Evolutionary conservation across 208 protist genomes (phyloP).

Genomic region (Herpetomonas samuelpessoai): DNA sequence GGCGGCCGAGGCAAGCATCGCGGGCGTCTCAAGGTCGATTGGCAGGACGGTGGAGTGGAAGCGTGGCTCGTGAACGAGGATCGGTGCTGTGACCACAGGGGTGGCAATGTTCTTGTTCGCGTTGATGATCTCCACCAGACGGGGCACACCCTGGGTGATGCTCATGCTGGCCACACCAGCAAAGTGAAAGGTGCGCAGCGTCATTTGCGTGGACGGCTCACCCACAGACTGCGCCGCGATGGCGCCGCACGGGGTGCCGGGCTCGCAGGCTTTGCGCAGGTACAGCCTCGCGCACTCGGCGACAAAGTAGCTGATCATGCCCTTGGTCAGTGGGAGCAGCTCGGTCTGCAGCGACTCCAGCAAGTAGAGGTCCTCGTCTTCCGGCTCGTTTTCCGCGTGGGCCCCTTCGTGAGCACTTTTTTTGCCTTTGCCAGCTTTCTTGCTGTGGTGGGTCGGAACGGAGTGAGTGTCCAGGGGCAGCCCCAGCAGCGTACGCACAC

Average conservation of each 20-base stretch:
- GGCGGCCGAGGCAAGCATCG: neutral
- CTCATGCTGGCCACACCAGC: constrained; percentile 99
- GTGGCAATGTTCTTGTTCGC: constrained; percentile 98
- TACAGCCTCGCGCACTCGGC: constrained; percentile 79
- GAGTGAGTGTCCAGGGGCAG: constrained; percentile 27
- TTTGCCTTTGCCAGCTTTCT: neutral
- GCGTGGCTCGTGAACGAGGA: constrained; percentile 42
- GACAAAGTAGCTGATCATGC: constrained; percentile 79
- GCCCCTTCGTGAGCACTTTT: constrained; percentile 8
- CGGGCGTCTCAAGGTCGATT: neutral
- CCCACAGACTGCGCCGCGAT: constrained; percentile 99
- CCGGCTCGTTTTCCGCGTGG: neutral
- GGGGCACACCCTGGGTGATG: constrained; percentile 96
- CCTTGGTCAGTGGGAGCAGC: constrained; percentile 65
- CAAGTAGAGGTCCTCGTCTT: constrained; percentile 3
- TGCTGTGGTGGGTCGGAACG: neutral
- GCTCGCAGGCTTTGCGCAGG: constrained; percentile 87
- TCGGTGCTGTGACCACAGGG: constrained; percentile 96
- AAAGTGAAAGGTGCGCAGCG: constrained; percentile 99
- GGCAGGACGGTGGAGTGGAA: constrained; percentile 12
- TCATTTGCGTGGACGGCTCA: constrained; percentile 99
- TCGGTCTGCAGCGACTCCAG: constrained; percentile 61
- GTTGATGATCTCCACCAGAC: constrained; percentile 99
- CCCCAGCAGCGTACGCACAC: constrained; percentile 51
- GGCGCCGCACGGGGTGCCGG: constrained; percentile 98